A percentile compares a stretch with the other conserved stretches of the same genome.
These are phyloP conservation scores for Agapanthus africanus DNA, from an alignment of 106 monocot species.

Conservation along the genomic window DNA sequence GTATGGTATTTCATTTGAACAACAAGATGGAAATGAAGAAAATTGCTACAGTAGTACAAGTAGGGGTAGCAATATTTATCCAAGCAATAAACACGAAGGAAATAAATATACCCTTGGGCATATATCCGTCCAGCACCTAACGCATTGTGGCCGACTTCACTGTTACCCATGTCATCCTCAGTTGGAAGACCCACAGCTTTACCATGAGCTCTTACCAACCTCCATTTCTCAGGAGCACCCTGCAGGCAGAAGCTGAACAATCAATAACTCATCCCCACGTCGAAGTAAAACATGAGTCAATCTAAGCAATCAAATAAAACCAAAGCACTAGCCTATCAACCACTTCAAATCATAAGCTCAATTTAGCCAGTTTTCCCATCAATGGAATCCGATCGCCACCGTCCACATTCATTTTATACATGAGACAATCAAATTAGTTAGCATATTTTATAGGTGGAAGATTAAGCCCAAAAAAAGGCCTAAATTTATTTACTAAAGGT, in stretches of 20 bases:
- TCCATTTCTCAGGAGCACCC: constrained; percentile 81
- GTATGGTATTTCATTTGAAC: background rate
- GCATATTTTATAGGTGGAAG: too few species aligned
- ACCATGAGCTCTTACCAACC: constrained; percentile 78
- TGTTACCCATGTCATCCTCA: constrained; percentile 97
- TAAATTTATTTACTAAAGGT: too few species aligned
- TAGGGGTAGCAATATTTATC: background rate
- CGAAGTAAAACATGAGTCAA: background rate
- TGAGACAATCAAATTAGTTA: too few species aligned
- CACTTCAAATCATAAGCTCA: background rate
- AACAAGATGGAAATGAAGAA: background rate
- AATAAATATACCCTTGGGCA: constrained; percentile 72
- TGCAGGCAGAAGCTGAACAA: constrained; percentile 17
- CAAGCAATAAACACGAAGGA: background rate
- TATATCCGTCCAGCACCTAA: constrained; percentile 85
- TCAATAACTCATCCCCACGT: background rate
- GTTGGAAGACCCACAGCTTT: constrained; percentile 85
- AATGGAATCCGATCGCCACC: too few species aligned
- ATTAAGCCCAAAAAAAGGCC: too few species aligned
- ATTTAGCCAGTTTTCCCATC: background rate
- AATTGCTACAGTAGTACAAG: background rate
- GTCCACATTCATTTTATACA: too few species aligned
- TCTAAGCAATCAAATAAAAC: background rate
- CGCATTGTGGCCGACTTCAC: constrained; percentile 96
- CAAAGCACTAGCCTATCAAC: background rate